These are phyloP conservation scores for Meredithiella fracta DNA, from an alignment of 2,329 filamentous ascomycete genomes.

Conservation along the genomic window DNA sequence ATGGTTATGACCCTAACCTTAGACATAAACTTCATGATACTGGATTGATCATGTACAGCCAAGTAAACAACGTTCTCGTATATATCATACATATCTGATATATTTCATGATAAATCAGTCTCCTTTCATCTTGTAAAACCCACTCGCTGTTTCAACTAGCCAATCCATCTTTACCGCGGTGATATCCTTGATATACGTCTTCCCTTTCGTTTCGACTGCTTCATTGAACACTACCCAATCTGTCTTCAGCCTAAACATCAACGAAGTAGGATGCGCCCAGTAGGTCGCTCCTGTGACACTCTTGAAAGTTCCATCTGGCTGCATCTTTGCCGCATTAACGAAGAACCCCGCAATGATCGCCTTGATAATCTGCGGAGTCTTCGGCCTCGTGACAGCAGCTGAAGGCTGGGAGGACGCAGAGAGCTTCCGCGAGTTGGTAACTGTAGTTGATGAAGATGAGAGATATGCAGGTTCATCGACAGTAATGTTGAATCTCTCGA, in stretches of 20 bases:
- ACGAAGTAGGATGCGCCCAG: conserved; percentile 75
- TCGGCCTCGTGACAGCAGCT: not conserved
- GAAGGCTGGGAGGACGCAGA: not conserved
- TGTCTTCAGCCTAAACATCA: conserved; percentile 93
- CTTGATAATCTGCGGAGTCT: not conserved
- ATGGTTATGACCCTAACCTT: no score
- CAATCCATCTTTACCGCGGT: conserved; percentile 91
- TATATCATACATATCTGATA: not conserved
- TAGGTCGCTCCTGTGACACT: conserved; percentile 69
- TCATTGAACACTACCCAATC: conserved; percentile 96
- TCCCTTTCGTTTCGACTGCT: conserved; percentile 72
- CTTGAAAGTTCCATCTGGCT: conserved; percentile 75
- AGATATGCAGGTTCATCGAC: conserved; percentile 43
- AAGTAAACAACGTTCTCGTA: not conserved
- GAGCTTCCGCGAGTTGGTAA: conserved; percentile 16
- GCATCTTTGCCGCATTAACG: conserved; percentile 84
- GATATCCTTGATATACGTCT: conserved; percentile 79
- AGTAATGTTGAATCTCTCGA: conserved; percentile 67
- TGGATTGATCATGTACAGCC: no score
- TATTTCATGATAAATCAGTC: not conserved
- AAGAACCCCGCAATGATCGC: conserved; percentile 61
- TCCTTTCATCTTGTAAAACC: conserved; percentile 50
- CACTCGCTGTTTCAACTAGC: conserved; percentile 74
- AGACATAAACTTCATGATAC: no score
- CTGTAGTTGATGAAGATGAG: not conserved